Evolutionary conservation across 805 yeast species (phyloP), one percentile per base, ranked within the genome.

Genomic region (Isabelozyma rhagii): DNA sequence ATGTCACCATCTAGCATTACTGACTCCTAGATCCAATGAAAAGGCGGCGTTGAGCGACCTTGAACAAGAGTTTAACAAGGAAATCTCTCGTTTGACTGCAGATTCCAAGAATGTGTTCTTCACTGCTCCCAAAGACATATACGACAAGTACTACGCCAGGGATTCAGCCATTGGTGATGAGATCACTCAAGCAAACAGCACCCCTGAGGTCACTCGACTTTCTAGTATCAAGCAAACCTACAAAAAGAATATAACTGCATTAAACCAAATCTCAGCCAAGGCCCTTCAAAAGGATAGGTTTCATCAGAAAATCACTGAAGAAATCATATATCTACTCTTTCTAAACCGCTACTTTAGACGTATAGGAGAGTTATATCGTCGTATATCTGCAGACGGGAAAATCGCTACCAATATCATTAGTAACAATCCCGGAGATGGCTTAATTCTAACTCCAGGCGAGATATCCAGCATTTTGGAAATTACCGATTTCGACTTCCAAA

Each of bases 361-460:
- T 5, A 53, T 63, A 13, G 53, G 58, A 3, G 21, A 41, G 7
- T 28, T 46, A 13, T 58, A 54, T 41, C 15, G 29, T 8, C 21
- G 14, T 9, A 21, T 27, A 1, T 28, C 51, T 28, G 25, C 39
- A 13, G 45, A 41, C 34, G 15, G 25, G 21, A 45, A 39, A 13
- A 14, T n/a, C 7, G 25, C 8, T 8, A 9, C 42, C 15, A 14
- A 28, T 14, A 11, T 28, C 15, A n/a, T 43, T n/a, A 29, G 38
- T 14, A 39, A 39, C 10, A 39, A 5, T 15, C 15, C 15, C 5
- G 45, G 27, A 6, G 45, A 28, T 15, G 67, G 66, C 1, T 49
- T 62, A n/a, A 53, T 64, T 13, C 38, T 57, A 46, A 48, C 61
- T 1, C 66, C 68, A 3, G 44, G 28, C 8, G 58, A 56, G 29